phyloP scores from a whole-genome alignment of 331 rosid genomes.

The Spiraea crenata region DNA sequence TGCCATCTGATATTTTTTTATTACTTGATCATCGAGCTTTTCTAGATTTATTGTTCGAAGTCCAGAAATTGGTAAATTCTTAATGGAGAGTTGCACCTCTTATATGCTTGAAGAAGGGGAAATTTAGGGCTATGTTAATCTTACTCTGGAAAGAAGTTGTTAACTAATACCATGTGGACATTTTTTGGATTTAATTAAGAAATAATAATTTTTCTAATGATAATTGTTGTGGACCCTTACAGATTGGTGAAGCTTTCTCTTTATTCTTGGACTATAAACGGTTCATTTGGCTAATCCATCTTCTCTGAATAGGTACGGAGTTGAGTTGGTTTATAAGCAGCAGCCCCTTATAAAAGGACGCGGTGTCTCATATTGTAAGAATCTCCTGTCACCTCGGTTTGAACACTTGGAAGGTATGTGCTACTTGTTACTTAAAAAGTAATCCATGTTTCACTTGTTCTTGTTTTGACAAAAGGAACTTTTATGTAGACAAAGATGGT shows the following conservation, averaged over 20 bases:
- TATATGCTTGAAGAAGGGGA: constrained; percentile 65
- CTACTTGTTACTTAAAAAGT: constrained; percentile 15
- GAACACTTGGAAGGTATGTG: constrained; percentile 81
- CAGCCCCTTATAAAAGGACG: constrained; percentile 95
- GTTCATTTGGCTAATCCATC: constrained; percentile 66
- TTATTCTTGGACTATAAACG: constrained; percentile 63
- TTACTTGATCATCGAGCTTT: constrained; percentile 17
- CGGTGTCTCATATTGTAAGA: constrained; percentile 98
- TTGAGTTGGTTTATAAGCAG: constrained; percentile 79
- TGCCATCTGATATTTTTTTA: constrained; percentile 14
- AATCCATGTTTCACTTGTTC: constrained; percentile 16
- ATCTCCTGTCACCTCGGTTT: constrained; percentile 91
- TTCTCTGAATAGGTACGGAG: constrained; percentile 77
- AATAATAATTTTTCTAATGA: constrained; percentile 27
- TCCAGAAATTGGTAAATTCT: constrained; percentile 21
- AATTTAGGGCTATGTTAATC: constrained; percentile 33
- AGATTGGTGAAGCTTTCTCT: constrained; percentile 59
- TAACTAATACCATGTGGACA: constrained; percentile 37
- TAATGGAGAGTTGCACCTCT: constrained; percentile 46
- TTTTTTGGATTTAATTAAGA: constrained; percentile 23
- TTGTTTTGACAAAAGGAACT: constrained; percentile 23
- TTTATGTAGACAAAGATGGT: constrained; percentile 57
- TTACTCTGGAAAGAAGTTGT: constrained; percentile 59
- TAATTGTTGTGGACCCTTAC: constrained; percentile 44
- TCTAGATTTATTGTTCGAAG: background rate